Evolutionary conservation across 805 yeast species (phyloP), one percentile per base, ranked within the genome.

Genomic region (Candida jianshihensis): DNA sequence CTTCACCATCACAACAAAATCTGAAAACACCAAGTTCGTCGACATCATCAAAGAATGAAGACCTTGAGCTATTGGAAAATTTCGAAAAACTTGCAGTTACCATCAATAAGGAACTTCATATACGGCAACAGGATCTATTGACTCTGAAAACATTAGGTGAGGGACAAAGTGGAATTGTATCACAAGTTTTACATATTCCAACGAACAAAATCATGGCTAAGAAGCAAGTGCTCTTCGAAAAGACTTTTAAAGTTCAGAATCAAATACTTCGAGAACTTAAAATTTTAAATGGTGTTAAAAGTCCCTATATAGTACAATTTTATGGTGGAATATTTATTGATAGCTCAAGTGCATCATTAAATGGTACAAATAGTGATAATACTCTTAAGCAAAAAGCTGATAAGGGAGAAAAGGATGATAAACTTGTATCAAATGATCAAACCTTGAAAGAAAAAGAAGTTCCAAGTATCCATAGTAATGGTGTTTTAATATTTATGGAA

Each of bases 161-260:
- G 20, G 99, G 99, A 11, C 89, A 86, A 55, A 87, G 96, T 11
- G 99, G 99, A 3, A 78, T 87, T 2, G 99, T 92, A 3, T 66
- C 82, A 31, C 87, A 89, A 53, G 94, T 88, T 11, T 62, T 87
- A 35, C 97, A 92, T 59, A 71, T 85, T 5, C 96, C 97, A 10
- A 79, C 90, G 9, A 86, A 88, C 43, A 80, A 78, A 40, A 73
- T 81, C 21, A 84, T 92, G 87, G 97, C 98, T 13, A 78, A 85
- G 46, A 92, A 92, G 54, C 77, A 78, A 31, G 86, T 92, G 22
- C 88, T 81, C 43, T 75, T 92, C 19, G 97, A 90, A 50, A 78
- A 83, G 47, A 85, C 86, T 53, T 77, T 76, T 41, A 73, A 75
- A 13, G 78, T 85, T 8, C 85, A 83, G 49, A 75, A 83, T 34